Base-by-base conservation (phyloP, 2,329 filamentous ascomycete species). In the Bertia moriformis region DNA sequence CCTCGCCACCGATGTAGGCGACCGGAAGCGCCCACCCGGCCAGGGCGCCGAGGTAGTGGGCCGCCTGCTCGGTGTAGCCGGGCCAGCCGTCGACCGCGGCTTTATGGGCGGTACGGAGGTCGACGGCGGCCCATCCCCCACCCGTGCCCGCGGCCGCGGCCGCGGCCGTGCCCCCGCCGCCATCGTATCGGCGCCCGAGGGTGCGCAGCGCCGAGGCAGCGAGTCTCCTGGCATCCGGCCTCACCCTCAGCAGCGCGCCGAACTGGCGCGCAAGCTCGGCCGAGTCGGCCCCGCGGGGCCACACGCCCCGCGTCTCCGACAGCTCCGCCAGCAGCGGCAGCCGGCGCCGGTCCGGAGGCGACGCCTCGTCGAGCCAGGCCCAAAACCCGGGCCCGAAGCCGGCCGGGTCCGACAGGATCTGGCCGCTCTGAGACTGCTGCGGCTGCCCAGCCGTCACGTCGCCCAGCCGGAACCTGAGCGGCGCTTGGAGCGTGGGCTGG, bases 1-100 rank as follows among this genome's bases (percentile, higher is more conserved):
- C 59, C 10, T 63, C 63, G 1, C 61, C 62, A 10, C 63, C 62
- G 12, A 66, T 55, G 46, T 63, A 70, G 1, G 63, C 55, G 12
- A 63, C 39, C 0, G 47, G 39, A 1, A 57, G 46, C 3, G 51
- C 49, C 29, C 49, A 46, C 37, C 45, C 38, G 14, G 41, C 40
- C 18, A 59, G 42, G 41, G 50, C 54, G 35, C 48, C 43, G 15
- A 61, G 45, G 42, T 53, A 53, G 39, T 55, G 49, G 4, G 48
- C 48, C 2, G 52, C 49, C 47, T 61, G 57, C 22, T 27, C 7
- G n/a, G n/a, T n/a, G n/a, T n/a, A n/a, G n/a, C n/a, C n/a, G n/a
- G n/a, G n/a, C n/a, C n/a, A n/a, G n/a, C n/a, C n/a, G n/a, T n/a
- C n/a, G n/a, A n/a, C n/a, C 22, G 7, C 22, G 22, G 22, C 22